These are phyloP conservation scores for Silybum marianum DNA, from an alignment of 129 eudicot genomes.

Conservation along the genomic window DNA sequence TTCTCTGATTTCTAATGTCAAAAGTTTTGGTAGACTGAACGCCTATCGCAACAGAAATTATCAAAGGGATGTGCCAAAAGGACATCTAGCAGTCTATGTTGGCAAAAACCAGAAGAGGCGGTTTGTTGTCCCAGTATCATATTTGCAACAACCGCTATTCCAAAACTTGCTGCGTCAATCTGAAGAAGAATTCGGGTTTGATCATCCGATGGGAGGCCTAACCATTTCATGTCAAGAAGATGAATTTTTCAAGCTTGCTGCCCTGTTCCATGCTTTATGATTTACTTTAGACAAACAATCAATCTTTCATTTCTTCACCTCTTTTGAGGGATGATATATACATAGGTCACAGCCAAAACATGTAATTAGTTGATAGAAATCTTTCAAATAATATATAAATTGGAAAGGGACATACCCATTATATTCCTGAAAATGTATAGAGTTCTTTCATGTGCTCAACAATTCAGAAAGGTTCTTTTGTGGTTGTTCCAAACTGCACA, in stretches of 20 bases:
- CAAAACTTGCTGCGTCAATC: slow-evolving; percentile 28
- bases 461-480: background rate
- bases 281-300: background rate
- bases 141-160: slow-evolving; percentile 20
- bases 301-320: background rate
- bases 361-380: background rate
- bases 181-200: slow-evolving; percentile 27
- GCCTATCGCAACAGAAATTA: background rate
- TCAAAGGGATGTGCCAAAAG: slow-evolving; percentile 26
- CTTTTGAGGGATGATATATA: background rate
- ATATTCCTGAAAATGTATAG: background rate
- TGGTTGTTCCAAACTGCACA: background rate
- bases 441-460: background rate
- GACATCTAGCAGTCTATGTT: slow-evolving; percentile 32
- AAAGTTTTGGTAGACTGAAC: slow-evolving; percentile 16
- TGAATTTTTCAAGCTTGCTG: slow-evolving; percentile 17
- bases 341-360: background rate
- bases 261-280: background rate
- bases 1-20: background rate
- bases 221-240: slow-evolving; percentile 30
- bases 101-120: slow-evolving; percentile 22
- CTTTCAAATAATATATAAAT: background rate
- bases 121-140: slow-evolving; percentile 22
- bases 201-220: slow-evolving; percentile 34
- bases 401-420: background rate